Evolutionary conservation across 1,284 basidiomycete species (phyloP), one percentile per base, ranked within the genome.

Genomic region (Rhodotorula sp.): DNA sequence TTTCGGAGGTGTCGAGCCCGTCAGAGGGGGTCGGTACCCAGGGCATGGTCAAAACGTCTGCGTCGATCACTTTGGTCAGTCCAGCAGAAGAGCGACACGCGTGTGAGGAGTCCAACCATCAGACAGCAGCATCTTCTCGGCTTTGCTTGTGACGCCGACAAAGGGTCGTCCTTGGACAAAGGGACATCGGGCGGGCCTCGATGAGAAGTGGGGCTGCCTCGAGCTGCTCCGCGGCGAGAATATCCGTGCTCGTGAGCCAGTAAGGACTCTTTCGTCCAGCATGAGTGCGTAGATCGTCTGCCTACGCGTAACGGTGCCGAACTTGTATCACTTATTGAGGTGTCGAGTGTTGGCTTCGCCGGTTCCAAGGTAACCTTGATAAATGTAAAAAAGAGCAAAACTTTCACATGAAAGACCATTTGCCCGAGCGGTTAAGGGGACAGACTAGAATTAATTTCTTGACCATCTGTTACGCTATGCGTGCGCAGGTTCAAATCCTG

Each of bases 21-120:
- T 75, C 73, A 0, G 71, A 54, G 0, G 73, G 70, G 4, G 68
- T 61, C 16, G 68, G 56, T 8, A 70, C 52, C 73, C 73, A 75
- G 5, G 73, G 73, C 15, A 63, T 60, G 23, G 73, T 68, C 66
- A 75, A 68, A 45, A 75, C 68, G 54, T 55, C 54, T 55, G 54
- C 15, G n/a, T 28, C 4, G 54, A 28, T 16, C 7, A 15, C 26
- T 55, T 14, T 8, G 18, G 54, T 55, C 26, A 55, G 54, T 2
- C 12, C 10, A 43, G 38, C 38, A 43, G 38, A 43, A 43, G 54
- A 8, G 54, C 26, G 49, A 50, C 23, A 50, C 18, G 49, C 21
- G 49, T 10, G 49, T 50, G 49, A 19, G 21, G 49, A 23, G 49
- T 50, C 19, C 49, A 21, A 23, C 49, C 19, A 23, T 50, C 18